Conservation (phyloP, 768 basidiomycete species). For the Paxillus ammoniavirescens region DNA sequence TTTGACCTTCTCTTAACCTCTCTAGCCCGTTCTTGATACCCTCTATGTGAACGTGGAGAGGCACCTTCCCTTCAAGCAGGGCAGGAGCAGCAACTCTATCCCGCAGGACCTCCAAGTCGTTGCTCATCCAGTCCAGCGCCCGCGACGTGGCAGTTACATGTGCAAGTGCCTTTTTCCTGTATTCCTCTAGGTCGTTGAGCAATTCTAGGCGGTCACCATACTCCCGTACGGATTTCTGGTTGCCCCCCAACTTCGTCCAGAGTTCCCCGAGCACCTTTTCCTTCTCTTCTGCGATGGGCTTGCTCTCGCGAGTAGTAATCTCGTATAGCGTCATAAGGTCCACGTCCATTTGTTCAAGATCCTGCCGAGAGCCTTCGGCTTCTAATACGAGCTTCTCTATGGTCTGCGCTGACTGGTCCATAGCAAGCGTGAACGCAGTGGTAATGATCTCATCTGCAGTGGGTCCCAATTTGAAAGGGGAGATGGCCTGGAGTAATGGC, state of each 20-base stretch:
- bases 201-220: constrained; percentile 52
- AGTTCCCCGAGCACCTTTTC: constrained; percentile 60
- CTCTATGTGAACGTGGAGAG: constrained; percentile 73
- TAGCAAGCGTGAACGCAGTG: constrained; percentile 58
- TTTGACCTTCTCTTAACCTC: constrained; percentile 51
- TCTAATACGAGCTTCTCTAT: constrained; percentile 64
- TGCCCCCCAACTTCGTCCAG: constrained; percentile 71
- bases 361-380: constrained; percentile 53
- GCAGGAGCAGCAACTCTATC: constrained; percentile 71
- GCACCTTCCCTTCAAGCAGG: constrained; percentile 55
- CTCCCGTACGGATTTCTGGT: constrained; percentile 46
- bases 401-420: constrained; percentile 53
- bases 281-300: constrained; percentile 40
- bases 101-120: constrained; percentile 75
- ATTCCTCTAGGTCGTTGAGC: constrained; percentile 52
- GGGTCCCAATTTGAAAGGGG: constrained; percentile 37
- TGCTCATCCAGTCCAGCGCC: constrained; percentile 59
- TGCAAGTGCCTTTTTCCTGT: constrained; percentile 57
- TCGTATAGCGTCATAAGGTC: constrained; percentile 57
- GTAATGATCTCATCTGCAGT: constrained; percentile 46
- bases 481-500: constrained; percentile 33
- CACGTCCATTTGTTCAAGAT: constrained; percentile 64
- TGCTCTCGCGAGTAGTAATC: constrained; percentile 57
- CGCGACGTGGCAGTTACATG: constrained; percentile 67
- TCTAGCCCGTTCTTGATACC: constrained; percentile 66